Evolutionary conservation across 169 alveolate species (phyloP).

Genomic region (Eimeria tenella): DNA sequence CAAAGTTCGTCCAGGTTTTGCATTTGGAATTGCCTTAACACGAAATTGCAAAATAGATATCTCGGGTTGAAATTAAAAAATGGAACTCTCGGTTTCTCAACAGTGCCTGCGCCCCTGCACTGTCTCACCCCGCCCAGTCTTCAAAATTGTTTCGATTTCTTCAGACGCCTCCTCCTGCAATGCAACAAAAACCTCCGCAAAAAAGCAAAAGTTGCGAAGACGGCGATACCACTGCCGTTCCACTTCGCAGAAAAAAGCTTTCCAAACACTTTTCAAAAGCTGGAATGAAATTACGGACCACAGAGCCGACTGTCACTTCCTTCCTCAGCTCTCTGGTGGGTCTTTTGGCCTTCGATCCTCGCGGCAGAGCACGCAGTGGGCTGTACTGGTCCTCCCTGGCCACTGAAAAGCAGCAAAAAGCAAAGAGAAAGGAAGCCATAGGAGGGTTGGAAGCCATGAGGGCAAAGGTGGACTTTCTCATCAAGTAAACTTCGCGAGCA

Average conservation of each 20-base stretch:
- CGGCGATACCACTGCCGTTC: no score
- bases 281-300: neutral
- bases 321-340: conserved; percentile 8
- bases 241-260: neutral
- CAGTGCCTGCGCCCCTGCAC: neutral
- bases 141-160: conserved; percentile 28
- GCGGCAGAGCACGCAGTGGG: neutral
- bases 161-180: conserved; percentile 12
- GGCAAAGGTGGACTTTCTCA: no score
- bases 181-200: neutral
- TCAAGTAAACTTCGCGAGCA: neutral
- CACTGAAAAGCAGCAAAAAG: neutral
- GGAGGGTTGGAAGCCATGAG: no score
- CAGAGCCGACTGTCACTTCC: neutral
- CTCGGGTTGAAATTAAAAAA: no score
- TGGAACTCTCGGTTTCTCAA: no score
- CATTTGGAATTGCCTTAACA: no score
- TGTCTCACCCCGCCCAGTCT: conserved; percentile 2
- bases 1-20: neutral
- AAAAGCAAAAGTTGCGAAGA: no score
- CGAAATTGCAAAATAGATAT: no score
- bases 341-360: neutral
- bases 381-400: conserved; percentile 4
- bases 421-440: no score
- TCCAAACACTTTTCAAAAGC: neutral